Evolutionary conservation across 2,329 filamentous ascomycete genomes (phyloP).

Genomic region (Xylaria sp.): DNA sequence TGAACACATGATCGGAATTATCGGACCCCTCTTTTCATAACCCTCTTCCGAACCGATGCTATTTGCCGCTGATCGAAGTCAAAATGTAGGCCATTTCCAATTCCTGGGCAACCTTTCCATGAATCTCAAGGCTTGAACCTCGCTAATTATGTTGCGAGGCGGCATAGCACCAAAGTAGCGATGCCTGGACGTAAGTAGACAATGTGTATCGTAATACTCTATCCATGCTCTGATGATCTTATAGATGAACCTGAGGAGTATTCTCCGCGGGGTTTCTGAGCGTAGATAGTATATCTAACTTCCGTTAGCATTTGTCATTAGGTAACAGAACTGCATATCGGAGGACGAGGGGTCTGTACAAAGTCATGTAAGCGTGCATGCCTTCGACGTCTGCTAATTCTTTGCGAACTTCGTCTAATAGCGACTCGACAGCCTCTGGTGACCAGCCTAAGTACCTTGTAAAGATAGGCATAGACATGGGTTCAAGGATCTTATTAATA

Average conservation of each 20-base stretch:
- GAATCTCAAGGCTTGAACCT: not conserved
- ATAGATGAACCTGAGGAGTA: conserved; percentile 38
- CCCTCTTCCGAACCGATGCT: not conserved
- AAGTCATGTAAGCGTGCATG: conserved; percentile 46
- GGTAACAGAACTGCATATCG: not conserved
- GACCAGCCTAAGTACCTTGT: conserved; percentile 43
- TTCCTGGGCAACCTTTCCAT: not conserved
- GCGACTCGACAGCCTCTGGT: conserved; percentile 34
- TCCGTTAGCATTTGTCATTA: conserved; percentile 14
- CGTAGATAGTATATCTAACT: conserved; percentile 46
- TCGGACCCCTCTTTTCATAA: not conserved
- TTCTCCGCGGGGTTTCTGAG: conserved; percentile 44
- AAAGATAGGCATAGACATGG: conserved; percentile 42
- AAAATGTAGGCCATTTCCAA: not conserved
- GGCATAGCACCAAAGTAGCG: not conserved
- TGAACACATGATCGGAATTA: not conserved
- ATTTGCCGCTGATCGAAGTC: not conserved
- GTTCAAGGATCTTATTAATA: conserved; percentile 44
- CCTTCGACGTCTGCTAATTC: conserved; percentile 41
- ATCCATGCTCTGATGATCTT: conserved; percentile 27
- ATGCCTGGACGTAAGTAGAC: not conserved
- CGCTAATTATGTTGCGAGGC: not conserved
- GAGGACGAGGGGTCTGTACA: conserved; percentile 36
- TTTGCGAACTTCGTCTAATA: conserved; percentile 42
- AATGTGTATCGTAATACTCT: not conserved